Evolutionary conservation across 1,139 yeast genomes (phyloP).

Genomic region (Lodderomyces jiufengensis): DNA sequence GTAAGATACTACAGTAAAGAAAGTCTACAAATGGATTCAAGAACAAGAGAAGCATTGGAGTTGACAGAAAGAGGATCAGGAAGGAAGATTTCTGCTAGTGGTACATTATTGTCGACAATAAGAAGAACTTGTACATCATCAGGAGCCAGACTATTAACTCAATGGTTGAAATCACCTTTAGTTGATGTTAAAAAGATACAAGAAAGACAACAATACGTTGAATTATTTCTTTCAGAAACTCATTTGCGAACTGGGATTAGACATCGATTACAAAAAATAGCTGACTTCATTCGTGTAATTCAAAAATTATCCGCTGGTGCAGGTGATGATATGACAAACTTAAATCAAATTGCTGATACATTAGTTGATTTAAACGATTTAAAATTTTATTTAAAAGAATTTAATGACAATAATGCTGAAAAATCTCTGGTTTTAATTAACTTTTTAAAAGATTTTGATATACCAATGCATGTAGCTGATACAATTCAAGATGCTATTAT

Average conservation of each 20-base stretch:
- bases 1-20: conserved; percentile 39
- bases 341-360: conserved; percentile 33
- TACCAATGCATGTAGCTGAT: conserved; percentile 28
- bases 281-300: conserved; percentile 38
- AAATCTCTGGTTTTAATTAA: conserved; percentile 12
- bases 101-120: conserved; percentile 67
- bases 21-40: conserved; percentile 73
- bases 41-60: conserved; percentile 83
- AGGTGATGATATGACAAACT: conserved; percentile 32
- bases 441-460: conserved; percentile 24
- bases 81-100: conserved; percentile 49
- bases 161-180: conserved; percentile 84
- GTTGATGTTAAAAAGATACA: conserved; percentile 53
- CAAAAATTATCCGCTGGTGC: conserved; percentile 36
- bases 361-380: conserved; percentile 25
- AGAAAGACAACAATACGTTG: conserved; percentile 61
- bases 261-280: conserved; percentile 23
- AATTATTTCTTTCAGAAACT: conserved; percentile 43
- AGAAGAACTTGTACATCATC: conserved; percentile 74
- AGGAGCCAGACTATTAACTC: conserved; percentile 72
- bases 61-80: conserved; percentile 53
- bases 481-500: conserved; percentile 27
- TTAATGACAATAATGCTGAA: conserved; percentile 13
- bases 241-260: conserved; percentile 29
- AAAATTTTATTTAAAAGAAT: conserved; percentile 19